Conservation (phyloP, 1,284 basidiomycete genomes). For the Pulchroboletus neoregius region DNA sequence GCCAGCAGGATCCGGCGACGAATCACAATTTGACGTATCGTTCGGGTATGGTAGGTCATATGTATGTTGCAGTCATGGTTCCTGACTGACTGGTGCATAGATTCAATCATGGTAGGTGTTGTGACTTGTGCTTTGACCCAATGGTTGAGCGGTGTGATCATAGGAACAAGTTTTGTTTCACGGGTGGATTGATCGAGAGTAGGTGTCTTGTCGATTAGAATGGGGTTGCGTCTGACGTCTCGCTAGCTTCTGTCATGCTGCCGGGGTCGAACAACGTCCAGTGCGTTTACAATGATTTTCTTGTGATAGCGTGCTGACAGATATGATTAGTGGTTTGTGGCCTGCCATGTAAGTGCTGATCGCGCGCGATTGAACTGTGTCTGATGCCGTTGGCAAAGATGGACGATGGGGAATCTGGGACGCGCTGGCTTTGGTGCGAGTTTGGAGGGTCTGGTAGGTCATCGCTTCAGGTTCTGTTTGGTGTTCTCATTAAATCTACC, state of each 20-base stretch:
- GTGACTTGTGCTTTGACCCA: conserved; percentile 35
- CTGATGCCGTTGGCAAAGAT: conserved; percentile 35
- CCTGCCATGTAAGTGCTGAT: conserved; percentile 54
- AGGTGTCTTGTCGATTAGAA: conserved; percentile 35
- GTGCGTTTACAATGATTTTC: conserved; percentile 27
- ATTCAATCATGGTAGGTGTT: conserved; percentile 39
- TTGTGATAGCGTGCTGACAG: conserved; percentile 10
- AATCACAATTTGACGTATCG: conserved; percentile 60
- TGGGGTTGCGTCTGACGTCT: conserved; percentile 2
- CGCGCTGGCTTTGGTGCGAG: conserved; percentile 73
- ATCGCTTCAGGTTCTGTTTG: not conserved
- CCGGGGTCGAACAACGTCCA: conserved; percentile 56
- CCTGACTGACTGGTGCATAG: conserved; percentile 12
- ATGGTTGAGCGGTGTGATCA: conserved; percentile 39
- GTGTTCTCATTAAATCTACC: not conserved
- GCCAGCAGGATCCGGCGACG: conserved; percentile 33
- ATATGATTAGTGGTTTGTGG: conserved; percentile 55
- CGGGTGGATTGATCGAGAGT: conserved; percentile 68
- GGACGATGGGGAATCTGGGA: conserved; percentile 79
- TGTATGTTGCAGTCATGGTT: not conserved
- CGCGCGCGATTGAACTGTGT: not conserved
- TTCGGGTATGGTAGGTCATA: conserved; percentile 33
- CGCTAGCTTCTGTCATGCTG: conserved; percentile 49
- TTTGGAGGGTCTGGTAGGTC: conserved; percentile 52
- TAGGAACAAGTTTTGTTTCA: conserved; percentile 78